phyloP scores from a whole-genome alignment of 106 monocot genomes.

The Dendrobium catenatum region DNA sequence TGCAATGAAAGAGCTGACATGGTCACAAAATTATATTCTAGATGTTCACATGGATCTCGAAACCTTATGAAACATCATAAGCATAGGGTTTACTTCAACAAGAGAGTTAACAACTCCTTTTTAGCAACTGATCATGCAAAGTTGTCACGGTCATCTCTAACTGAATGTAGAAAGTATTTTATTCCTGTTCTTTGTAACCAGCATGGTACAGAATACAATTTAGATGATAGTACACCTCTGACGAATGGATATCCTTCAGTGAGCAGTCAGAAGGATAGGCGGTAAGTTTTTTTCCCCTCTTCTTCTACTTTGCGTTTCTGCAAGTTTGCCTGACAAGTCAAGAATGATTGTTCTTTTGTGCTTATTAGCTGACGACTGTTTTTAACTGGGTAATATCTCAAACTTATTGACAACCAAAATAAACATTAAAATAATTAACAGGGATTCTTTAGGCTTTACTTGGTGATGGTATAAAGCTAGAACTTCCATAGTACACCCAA shows the following conservation, averaged over 20 bases:
- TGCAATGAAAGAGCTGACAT: constrained; percentile 8
- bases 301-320: neutral
- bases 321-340: neutral
- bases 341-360: neutral
- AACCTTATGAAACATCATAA: neutral
- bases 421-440: neutral
- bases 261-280: constrained; percentile 10
- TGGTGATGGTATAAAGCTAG: neutral
- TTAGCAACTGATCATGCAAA: constrained; percentile 2
- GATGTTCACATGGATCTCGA: constrained; percentile 4
- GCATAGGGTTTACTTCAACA: neutral
- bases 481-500: neutral
- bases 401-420: neutral
- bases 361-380: neutral
- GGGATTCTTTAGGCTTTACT: neutral
- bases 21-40: constrained; percentile 11
- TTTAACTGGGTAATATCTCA: neutral
- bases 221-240: constrained; percentile 15
- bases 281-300: constrained; percentile 18
- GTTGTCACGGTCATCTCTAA: constrained; percentile 5
- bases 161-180: constrained; percentile 19
- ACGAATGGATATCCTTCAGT: constrained; percentile 17
- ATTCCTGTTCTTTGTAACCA: constrained; percentile 19
- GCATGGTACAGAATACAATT: constrained; percentile 28
- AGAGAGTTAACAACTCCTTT: constrained; percentile 6